Base-by-base conservation (phyloP, 1,139 yeast genomes). In the Saccharomycopsis crataegensis region DNA sequence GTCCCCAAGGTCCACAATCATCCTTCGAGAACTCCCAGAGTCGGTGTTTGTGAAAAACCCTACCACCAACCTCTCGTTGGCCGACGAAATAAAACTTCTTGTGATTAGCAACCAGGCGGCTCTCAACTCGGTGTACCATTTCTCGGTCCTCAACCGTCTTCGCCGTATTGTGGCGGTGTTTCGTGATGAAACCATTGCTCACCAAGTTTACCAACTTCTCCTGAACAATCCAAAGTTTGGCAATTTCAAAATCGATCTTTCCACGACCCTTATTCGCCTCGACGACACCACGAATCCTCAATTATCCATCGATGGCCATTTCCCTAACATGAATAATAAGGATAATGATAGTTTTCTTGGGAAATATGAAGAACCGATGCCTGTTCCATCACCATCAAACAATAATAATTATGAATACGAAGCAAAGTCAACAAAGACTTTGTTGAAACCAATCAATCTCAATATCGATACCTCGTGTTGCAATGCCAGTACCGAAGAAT, bases 41-140 rank as follows among this genome's bases (percentile, higher is more conserved):
- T 11, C 34, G 8, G 42, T 52, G 12, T 54, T 54, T 36, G 34
- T 37, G 16, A 52, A 51, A 31, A 51, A 16, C 36, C 43, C 28
- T 22, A 16, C 45, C 8, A 47, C 52, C 28, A 44, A 46, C 31
- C 22, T 54, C 1, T 48, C 55, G 8, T 6, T 43, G 4, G 57
- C 56, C 22, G 57, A 54, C 17, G 57, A 54, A 32, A 43, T 54
- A 53, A 54, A 54, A 38, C 22, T 54, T 14, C 12, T 41, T 6
- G 53, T 49, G 11, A 9, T 54, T 33, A 54, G 53, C 51, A 17
- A 41, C 34, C 44, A 37, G 12, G 16, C 28, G 9, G 31, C 36
- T 16, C n/a, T 16, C 43, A 34, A 34, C 7, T 31, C 36, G 17
- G 12, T 50, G 17, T 12, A 44, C 41, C 46, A 54, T 40, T 54